Conservation (phyloP, 106 monocot species). For the Xerophyta viscosa region DNA sequence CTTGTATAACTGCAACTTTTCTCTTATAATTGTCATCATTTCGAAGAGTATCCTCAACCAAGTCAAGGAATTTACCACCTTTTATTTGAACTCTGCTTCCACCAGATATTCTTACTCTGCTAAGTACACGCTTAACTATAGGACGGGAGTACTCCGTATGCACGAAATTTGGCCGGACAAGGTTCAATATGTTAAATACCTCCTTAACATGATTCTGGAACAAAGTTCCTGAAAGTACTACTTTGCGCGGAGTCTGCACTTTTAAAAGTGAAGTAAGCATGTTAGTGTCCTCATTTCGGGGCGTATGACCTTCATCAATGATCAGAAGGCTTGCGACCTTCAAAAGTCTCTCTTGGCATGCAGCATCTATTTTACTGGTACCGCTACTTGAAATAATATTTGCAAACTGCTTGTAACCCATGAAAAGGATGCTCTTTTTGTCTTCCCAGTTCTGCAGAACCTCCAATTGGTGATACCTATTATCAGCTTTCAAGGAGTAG, state of each 20-base stretch:
- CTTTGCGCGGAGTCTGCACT: conserved; percentile 65
- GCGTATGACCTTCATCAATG: conserved; percentile 91
- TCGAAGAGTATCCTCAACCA: conserved; percentile 60
- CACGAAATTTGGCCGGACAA: conserved; percentile 73
- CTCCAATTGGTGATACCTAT: conserved; percentile 66
- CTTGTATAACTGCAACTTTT: conserved; percentile 53
- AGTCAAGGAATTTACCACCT: conserved; percentile 44
- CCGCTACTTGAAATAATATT: conserved; percentile 39
- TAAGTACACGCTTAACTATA: conserved; percentile 42
- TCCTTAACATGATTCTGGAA: conserved; percentile 90
- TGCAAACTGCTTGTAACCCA: conserved; percentile 68
- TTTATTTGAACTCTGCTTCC: conserved; percentile 22
- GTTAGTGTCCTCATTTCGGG: conserved; percentile 66
- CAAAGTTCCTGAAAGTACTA: conserved; percentile 89
- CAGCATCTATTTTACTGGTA: conserved; percentile 23
- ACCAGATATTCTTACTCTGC: conserved; percentile 44
- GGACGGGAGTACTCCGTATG: conserved; percentile 37
- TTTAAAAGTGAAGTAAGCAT: conserved; percentile 60
- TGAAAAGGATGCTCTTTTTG: conserved; percentile 53
- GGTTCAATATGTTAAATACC: conserved; percentile 88
- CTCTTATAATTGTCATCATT: conserved; percentile 44
- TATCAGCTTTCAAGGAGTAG: conserved; percentile 69
- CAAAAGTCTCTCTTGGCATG: conserved; percentile 65
- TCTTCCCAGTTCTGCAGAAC: conserved; percentile 68
- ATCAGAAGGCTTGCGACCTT: conserved; percentile 73